Percentiles rank a stretch among this genome's conserved stretches.
These are phyloP conservation scores for Cordyceps militaris DNA, from an alignment of 2,329 filamentous ascomycete genomes.

Conservation along the genomic window DNA sequence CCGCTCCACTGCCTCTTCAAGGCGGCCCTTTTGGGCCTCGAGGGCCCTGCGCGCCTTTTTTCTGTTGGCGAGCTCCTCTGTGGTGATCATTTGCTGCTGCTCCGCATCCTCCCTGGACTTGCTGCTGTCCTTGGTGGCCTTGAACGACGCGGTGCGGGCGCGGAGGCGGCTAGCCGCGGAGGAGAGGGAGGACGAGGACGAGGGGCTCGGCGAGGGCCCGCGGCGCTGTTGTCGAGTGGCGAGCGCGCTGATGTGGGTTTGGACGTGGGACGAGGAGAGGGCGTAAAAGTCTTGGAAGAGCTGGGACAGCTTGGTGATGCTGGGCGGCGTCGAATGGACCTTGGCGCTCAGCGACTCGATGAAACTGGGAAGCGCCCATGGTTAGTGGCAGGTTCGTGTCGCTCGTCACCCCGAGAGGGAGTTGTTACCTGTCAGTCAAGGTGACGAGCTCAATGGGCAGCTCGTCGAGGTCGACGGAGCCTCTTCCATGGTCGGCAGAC, in stretches of 20 bases:
- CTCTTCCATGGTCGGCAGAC: constrained; percentile 38
- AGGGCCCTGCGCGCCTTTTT: constrained; percentile 71
- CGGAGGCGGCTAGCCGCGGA: constrained; percentile 51
- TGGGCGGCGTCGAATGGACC: constrained; percentile 76
- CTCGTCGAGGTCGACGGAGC: constrained; percentile 71
- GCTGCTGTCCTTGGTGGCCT: constrained; percentile 37
- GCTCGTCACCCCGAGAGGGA: not conserved
- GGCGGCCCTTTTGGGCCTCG: constrained; percentile 65
- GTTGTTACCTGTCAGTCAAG: constrained; percentile 69
- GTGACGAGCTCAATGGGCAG: constrained; percentile 91
- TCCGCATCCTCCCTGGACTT: constrained; percentile 41
- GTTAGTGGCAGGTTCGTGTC: not conserved
- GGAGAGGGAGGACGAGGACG: constrained; percentile 42
- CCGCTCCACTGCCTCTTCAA: constrained; percentile 90
- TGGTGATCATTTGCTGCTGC: constrained; percentile 71
- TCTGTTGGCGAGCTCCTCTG: constrained; percentile 72
- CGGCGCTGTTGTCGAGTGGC: constrained; percentile 65
- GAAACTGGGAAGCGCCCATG: constrained; percentile 53
- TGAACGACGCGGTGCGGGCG: constrained; percentile 47
- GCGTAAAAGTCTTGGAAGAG: constrained; percentile 93
- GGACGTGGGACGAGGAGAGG: constrained; percentile 71
- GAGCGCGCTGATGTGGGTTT: constrained; percentile 76
- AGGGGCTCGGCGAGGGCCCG: constrained; percentile 50
- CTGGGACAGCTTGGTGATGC: constrained; percentile 72
- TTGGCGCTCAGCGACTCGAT: constrained; percentile 84